Evolutionary conservation across 768 basidiomycete genomes (phyloP).

Genomic region (Russula emetica): DNA sequence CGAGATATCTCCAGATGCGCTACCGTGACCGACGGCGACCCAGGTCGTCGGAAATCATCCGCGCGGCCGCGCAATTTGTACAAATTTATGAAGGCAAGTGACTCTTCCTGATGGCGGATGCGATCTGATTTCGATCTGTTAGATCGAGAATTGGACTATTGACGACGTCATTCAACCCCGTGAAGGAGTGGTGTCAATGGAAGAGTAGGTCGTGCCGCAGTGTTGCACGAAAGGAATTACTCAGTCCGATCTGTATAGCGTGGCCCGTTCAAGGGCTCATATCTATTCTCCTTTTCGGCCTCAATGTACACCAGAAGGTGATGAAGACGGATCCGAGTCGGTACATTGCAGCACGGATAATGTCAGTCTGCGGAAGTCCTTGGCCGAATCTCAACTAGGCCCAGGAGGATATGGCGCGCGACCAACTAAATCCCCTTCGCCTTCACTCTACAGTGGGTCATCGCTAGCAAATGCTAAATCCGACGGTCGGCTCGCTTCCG

Average conservation of each 20-base stretch:
- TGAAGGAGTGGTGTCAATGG: conserved; percentile 84
- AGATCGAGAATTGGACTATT: conserved; percentile 89
- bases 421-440: conserved; percentile 38
- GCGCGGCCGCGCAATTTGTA: conserved; percentile 88
- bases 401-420: conserved; percentile 33
- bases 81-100: conserved; percentile 78
- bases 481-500: conserved; percentile 72
- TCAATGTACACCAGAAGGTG: conserved; percentile 62
- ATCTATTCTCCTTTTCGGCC: conserved; percentile 56
- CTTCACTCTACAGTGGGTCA: conserved; percentile 66
- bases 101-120: conserved; percentile 3
- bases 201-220: conserved; percentile 58
- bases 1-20: conserved; percentile 82
- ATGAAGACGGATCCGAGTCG: conserved; percentile 49
- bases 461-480: conserved; percentile 92
- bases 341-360: conserved; percentile 92
- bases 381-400: conserved; percentile 45
- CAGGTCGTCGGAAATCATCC: conserved; percentile 67
- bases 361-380: conserved; percentile 77
- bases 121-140: conserved; percentile 19
- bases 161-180: conserved; percentile 68
- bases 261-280: conserved; percentile 65
- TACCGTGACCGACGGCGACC: conserved; percentile 53
- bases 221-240: conserved; percentile 13
- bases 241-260: conserved; percentile 40